phyloP scores from a whole-genome alignment of 2,329 filamentous ascomycete genomes.

The Paecilomyces dactylethromorphus region DNA sequence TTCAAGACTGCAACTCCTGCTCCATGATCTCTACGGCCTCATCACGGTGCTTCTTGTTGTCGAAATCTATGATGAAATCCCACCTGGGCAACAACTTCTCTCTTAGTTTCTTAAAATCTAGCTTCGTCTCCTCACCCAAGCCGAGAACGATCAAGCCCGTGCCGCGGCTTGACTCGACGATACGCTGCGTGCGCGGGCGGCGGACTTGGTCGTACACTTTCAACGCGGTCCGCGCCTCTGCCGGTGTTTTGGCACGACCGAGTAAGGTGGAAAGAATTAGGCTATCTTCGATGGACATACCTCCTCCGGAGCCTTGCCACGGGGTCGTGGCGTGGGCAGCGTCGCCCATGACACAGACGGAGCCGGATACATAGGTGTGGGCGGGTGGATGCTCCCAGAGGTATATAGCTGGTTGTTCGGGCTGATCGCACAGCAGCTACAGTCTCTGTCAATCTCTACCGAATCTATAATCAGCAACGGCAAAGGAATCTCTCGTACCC shows the following conservation, averaged over 20 bases:
- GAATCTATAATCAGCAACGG: not conserved
- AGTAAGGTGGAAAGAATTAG: constrained; percentile 26
- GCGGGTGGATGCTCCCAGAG: constrained; percentile 3
- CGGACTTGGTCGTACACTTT: constrained; percentile 41
- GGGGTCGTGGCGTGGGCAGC: constrained; percentile 33
- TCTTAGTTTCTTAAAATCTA: not conserved
- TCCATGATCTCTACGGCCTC: constrained; percentile 39
- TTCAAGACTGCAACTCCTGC: not conserved
- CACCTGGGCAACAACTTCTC: constrained; percentile 1
- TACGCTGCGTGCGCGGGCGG: constrained; percentile 37
- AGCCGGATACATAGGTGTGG: constrained; percentile 1
- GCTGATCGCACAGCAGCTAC: not conserved
- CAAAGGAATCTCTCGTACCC: not conserved
- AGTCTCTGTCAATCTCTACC: not conserved
- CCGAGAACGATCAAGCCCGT: not conserved
- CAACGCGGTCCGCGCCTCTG: constrained; percentile 27
- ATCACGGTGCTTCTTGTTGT: constrained; percentile 5
- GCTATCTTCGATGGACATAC: constrained; percentile 33
- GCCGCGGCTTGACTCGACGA: constrained; percentile 37
- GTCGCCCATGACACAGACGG: constrained; percentile 26
- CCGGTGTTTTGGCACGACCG: constrained; percentile 2
- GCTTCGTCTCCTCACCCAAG: not conserved
- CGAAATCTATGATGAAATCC: constrained; percentile 4
- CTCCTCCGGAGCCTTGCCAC: constrained; percentile 30
- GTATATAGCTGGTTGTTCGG: constrained; percentile 2